phyloP scores from a whole-genome alignment of 176 grass and related monocot genomes.

The Neostapfia colusana region DNA sequence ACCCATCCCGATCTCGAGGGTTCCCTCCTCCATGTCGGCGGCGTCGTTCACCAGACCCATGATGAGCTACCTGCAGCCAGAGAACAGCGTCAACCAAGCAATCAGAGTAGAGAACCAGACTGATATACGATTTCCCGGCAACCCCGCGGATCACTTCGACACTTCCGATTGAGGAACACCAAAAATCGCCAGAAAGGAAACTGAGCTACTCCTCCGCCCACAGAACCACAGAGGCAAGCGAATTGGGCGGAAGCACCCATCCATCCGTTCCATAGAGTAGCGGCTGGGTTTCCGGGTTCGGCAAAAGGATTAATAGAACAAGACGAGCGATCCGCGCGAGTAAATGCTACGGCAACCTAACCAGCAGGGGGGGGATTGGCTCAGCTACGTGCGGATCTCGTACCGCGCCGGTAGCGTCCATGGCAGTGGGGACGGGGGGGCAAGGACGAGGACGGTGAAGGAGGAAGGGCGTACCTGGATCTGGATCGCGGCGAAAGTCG shows the following conservation, averaged over 20 bases:
- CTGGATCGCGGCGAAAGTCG: constrained; percentile 23
- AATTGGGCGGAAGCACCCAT: background rate
- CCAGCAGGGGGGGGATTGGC: background rate
- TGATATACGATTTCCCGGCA: background rate
- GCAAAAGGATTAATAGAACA: background rate
- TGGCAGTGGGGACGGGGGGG: background rate
- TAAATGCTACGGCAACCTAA: background rate
- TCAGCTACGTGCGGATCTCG: background rate
- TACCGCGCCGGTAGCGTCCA: background rate
- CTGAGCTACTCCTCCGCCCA: background rate
- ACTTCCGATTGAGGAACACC: background rate
- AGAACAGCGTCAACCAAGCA: background rate
- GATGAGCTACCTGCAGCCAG: constrained; percentile 45
- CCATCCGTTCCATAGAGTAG: background rate
- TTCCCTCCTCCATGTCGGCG: constrained; percentile 65
- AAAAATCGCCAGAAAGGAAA: background rate
- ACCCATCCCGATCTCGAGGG: constrained; percentile 82
- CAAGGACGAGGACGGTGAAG: background rate
- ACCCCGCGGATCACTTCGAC: background rate
- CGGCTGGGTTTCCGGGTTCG: background rate
- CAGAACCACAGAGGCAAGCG: background rate
- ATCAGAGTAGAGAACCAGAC: constrained; percentile 9
- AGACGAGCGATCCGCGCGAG: background rate
- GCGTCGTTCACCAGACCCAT: constrained; percentile 69
- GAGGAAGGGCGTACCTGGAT: constrained; percentile 12